Evolutionary conservation across 805 yeast species (phyloP), one percentile per base, ranked within the genome.

Genomic region (Starmerella floris): DNA sequence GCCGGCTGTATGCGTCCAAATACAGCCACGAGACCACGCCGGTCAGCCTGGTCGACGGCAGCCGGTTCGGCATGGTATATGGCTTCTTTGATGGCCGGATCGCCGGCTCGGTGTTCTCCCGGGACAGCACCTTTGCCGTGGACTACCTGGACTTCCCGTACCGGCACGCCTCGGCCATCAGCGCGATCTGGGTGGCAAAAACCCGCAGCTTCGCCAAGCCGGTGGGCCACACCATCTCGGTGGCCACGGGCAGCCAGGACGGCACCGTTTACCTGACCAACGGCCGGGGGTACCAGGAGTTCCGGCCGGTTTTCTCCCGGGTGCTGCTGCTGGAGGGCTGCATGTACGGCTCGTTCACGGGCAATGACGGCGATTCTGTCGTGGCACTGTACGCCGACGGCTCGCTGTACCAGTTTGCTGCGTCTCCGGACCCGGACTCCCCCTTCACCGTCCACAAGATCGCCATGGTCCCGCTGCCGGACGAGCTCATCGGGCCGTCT

Each of bases 31-130:
- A 48, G 37, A 30, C 22, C 22, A 34, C 40, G 22, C 47, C 51
- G 9, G 46, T 50, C 6, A 35, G 48, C 10, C 31, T 44, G 16
- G 41, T 51, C 9, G 59, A 52, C 35, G 57, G 56, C 5, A 53
- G 58, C 11, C 51, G 59, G 35, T 58, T 57, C 33, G 62, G 60
- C 5, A 40, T 59, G 35, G 45, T 56, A 20, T 54, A 45, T 32
- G 62, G 62, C 10, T 45, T 52, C 38, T 36, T 35, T 16, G 46
- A 47, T 32, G 62, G 62, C 10, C 23, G 30, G 10, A 55, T 57
- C 6, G 34, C 46, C 6, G 51, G 53, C 8, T 35, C 46, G 11
- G 35, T 48, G 23, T 48, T 56, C 34, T 43, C 57, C 5, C 45
- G 52, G 15, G 58, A 54, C 26, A 51, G 56, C n/a, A 39, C 58